phyloP scores from a whole-genome alignment of 371 early-diverging fungal genomes.

The Basidiobolus heterosporus region DNA sequence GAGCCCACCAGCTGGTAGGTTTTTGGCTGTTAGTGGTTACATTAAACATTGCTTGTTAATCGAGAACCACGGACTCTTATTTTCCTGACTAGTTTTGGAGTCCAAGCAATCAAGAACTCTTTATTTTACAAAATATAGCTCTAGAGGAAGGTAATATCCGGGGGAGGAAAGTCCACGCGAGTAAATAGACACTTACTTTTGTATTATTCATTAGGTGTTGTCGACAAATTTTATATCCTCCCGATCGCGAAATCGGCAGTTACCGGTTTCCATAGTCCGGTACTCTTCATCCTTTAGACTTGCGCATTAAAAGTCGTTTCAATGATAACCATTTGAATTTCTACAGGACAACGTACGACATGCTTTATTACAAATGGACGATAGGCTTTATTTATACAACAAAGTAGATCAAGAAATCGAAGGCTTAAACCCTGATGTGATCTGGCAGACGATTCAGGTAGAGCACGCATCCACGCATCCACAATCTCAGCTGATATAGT shows the following conservation, averaged over 20 bases:
- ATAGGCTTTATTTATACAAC: conserved; percentile 51
- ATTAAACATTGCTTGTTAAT: too few species aligned
- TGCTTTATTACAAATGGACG: conserved; percentile 48
- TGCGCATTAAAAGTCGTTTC: not conserved
- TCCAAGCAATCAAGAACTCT: conserved; percentile 46
- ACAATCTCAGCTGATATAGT: not conserved
- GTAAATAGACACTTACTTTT: not conserved
- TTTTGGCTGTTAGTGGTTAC: not conserved
- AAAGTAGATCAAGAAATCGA: conserved; percentile 45
- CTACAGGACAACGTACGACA: conserved; percentile 45
- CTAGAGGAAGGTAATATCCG: conserved; percentile 15
- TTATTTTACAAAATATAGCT: conserved; percentile 20
- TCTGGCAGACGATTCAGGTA: conserved; percentile 64
- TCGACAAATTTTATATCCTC: conserved; percentile 34
- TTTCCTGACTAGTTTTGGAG: conserved; percentile 52
- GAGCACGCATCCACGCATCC: not conserved
- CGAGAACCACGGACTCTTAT: not conserved
- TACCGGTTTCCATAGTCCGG: conserved; percentile 31
- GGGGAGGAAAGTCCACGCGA: not conserved
- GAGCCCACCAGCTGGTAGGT: conserved; percentile 37
- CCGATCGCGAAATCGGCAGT: conserved; percentile 52
- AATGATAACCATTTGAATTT: not conserved
- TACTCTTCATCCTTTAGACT: conserved; percentile 8
- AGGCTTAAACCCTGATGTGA: conserved; percentile 51
- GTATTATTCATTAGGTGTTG: not conserved